Percentiles rank a stretch among this genome's conserved stretches.
These are phyloP conservation scores for Comarum palustre DNA, from an alignment of 306 rosid species.

Conservation along the genomic window DNA sequence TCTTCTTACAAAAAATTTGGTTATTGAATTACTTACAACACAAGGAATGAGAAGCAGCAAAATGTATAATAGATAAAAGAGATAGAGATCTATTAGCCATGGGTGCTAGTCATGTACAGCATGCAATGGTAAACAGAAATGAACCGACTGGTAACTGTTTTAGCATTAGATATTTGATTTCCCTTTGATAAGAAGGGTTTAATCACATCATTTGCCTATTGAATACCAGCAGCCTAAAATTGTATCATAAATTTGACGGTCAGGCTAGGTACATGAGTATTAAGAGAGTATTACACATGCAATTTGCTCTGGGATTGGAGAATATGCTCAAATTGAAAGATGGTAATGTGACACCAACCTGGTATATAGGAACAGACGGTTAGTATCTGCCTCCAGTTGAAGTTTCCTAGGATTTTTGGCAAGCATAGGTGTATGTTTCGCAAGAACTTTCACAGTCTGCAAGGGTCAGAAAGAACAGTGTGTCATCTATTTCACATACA, in stretches of 20 bases:
- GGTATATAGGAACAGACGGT: slow-evolving; percentile 76
- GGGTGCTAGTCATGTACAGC: background rate
- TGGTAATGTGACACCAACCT: slow-evolving; percentile 40
- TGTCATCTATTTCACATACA: background rate
- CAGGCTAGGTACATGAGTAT: background rate
- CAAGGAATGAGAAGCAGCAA: background rate
- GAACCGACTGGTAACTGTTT: background rate
- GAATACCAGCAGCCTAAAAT: background rate
- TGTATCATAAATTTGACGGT: background rate
- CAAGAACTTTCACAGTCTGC: slow-evolving; percentile 63
- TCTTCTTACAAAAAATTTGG: background rate
- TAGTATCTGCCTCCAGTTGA: slow-evolving; percentile 78
- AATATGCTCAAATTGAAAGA: background rate
- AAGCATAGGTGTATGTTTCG: slow-evolving; percentile 49
- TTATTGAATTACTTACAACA: background rate
- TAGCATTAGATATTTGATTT: background rate
- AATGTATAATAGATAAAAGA: background rate
- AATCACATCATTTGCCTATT: background rate
- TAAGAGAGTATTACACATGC: background rate
- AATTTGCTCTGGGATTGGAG: background rate
- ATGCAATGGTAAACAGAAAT: background rate
- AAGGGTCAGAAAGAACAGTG: background rate
- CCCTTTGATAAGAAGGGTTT: background rate
- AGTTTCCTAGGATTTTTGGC: slow-evolving; percentile 66
- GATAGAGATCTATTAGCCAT: background rate